Percentiles rank a stretch among this genome's conserved stretches.
These are phyloP conservation scores for Trametes gibbosa DNA, from an alignment of 768 basidiomycete species.

Conservation along the genomic window DNA sequence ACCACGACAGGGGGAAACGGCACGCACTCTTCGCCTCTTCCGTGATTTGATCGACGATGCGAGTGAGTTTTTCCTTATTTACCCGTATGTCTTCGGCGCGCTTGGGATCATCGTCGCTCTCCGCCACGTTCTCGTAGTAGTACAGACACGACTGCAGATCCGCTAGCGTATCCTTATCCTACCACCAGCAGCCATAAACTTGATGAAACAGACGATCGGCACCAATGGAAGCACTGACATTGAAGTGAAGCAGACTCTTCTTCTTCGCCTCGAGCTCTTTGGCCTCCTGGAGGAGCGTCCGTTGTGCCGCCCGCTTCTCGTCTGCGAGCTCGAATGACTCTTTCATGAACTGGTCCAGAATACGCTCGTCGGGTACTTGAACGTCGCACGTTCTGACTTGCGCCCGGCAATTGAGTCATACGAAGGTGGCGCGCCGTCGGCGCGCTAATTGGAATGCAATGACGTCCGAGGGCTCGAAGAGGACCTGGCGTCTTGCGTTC, in stretches of 20 bases:
- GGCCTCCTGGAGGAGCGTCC: conserved; percentile 47
- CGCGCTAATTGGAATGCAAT: conserved; percentile 54
- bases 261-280: conserved; percentile 44
- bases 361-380: conserved; percentile 62
- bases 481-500: conserved; percentile 49
- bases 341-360: conserved; percentile 71
- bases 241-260: conserved; percentile 46
- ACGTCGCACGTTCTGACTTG: conserved; percentile 33
- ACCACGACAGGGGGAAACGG: background rate
- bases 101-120: conserved; percentile 42
- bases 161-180: conserved; percentile 64
- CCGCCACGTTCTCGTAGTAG: conserved; percentile 70
- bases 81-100: conserved; percentile 44
- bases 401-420: conserved; percentile 18
- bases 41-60: conserved; percentile 50
- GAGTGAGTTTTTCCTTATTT: conserved; percentile 50
- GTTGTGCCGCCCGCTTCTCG: conserved; percentile 33
- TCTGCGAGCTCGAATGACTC: conserved; percentile 48
- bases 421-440: conserved; percentile 22
- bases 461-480: conserved; percentile 60
- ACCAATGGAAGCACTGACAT: conserved; percentile 52
- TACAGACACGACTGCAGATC: conserved; percentile 60
- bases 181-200: background rate
- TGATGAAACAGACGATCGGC: too few species aligned
- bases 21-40: conserved; percentile 52